phyloP scores from a whole-genome alignment of 495 filamentous ascomycete species.

The Talaromyces stipitatus region DNA sequence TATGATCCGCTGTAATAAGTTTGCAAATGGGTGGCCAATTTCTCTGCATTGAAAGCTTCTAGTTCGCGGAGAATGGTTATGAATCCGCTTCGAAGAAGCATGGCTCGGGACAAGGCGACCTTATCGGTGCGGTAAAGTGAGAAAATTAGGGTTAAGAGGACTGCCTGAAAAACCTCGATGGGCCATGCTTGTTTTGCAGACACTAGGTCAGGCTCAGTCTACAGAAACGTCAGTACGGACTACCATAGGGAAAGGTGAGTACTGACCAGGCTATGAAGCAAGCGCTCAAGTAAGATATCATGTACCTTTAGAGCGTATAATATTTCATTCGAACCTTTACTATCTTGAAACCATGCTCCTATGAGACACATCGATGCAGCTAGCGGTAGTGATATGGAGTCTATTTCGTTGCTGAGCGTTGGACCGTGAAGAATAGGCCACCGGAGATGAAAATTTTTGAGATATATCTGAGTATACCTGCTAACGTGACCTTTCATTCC shows the following conservation, averaged over 20 bases:
- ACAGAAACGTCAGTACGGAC: neutral
- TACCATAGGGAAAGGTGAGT: neutral
- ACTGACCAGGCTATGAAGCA: neutral
- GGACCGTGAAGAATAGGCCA: constrained; percentile 1
- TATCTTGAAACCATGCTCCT: neutral
- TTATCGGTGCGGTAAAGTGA: constrained; percentile 5
- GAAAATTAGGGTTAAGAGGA: neutral
- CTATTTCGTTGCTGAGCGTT: neutral
- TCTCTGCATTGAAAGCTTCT: neutral
- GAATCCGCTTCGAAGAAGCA: constrained; percentile 5
- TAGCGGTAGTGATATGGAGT: neutral
- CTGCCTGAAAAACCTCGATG: neutral
- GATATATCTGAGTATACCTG: neutral
- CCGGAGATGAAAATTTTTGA: neutral
- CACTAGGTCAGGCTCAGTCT: neutral
- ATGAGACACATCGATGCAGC: neutral
- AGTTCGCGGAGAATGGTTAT: constrained; percentile 4
- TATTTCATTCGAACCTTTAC: neutral
- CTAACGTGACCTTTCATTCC: neutral
- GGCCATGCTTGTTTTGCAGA: neutral
- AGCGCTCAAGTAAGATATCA: constrained; percentile 1
- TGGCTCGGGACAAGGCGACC: neutral
- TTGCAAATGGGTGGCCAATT: neutral
- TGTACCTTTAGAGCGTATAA: neutral
- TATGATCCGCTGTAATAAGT: neutral